phyloP scores from a whole-genome alignment of 2,329 filamentous ascomycete genomes.

The Sarocladium brachiariae region DNA sequence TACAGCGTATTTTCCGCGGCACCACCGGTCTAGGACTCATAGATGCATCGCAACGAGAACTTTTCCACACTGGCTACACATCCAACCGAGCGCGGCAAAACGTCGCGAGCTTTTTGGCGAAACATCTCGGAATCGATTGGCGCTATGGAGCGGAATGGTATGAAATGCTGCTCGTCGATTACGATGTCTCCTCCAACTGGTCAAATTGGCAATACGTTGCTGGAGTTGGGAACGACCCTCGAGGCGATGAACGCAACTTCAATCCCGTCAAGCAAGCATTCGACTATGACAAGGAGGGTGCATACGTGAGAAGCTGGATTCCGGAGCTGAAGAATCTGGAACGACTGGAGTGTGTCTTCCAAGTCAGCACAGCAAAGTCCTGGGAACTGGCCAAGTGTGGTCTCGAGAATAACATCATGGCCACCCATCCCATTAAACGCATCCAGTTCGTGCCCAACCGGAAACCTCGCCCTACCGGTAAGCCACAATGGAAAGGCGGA shows the following conservation, averaged over 20 bases:
- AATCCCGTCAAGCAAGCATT: slow-evolving; percentile 77
- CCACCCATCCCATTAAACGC: slow-evolving; percentile 56
- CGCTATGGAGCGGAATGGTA: slow-evolving; percentile 78
- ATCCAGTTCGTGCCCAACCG: slow-evolving; percentile 57
- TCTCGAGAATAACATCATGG: slow-evolving; percentile 54
- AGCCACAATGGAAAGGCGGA: slow-evolving; percentile 10
- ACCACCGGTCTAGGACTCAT: slow-evolving; percentile 71
- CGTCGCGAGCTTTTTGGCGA: slow-evolving; percentile 66
- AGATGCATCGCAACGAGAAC: slow-evolving; percentile 68
- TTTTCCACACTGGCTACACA: slow-evolving; percentile 70
- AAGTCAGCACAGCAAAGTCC: slow-evolving; percentile 57
- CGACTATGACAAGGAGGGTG: slow-evolving; percentile 65
- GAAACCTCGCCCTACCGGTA: slow-evolving; percentile 31
- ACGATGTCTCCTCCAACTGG: slow-evolving; percentile 72
- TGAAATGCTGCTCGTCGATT: slow-evolving; percentile 66
- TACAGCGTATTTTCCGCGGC: slow-evolving; percentile 58
- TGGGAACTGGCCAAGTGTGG: slow-evolving; percentile 51
- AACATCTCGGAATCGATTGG: slow-evolving; percentile 73
- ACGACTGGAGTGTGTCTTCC: slow-evolving; percentile 55
- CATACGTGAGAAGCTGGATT: slow-evolving; percentile 68
- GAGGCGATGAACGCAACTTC: slow-evolving; percentile 65
- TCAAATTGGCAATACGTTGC: slow-evolving; percentile 78
- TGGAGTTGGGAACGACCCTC: slow-evolving; percentile 72
- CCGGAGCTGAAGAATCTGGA: slow-evolving; percentile 54
- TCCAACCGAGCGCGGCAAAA: slow-evolving; percentile 72